A percentile compares a stretch with the other conserved stretches of the same genome.
Evolutionary conservation across 192 early-diverging fungal genomes (phyloP).

Genomic region (Lobosporangium transversale): DNA sequence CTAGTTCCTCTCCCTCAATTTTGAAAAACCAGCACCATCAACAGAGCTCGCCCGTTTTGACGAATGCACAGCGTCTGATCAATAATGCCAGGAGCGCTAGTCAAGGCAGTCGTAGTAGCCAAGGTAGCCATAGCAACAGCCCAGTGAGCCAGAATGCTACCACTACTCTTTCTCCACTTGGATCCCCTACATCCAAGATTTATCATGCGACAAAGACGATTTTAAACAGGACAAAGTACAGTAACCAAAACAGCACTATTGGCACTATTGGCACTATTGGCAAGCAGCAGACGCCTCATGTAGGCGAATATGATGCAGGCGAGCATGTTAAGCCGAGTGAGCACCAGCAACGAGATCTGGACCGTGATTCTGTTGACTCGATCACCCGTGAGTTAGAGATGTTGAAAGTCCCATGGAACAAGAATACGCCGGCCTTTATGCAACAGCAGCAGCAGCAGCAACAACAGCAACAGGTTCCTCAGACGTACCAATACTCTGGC

Average conservation of each 20-base stretch:
- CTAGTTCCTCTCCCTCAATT: background rate
- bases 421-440: background rate
- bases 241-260: background rate
- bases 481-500: constrained; percentile 18
- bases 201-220: too few relatives aligned
- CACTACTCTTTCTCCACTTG: background rate
- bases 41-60: background rate
- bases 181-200: too few relatives aligned
- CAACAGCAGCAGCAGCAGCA: constrained; percentile 1
- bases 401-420: constrained; percentile 49
- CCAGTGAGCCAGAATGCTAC: background rate
- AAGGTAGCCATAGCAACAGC: constrained; percentile 2
- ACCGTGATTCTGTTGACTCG: constrained; percentile 44
- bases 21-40: background rate
- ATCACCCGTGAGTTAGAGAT: constrained; percentile 48
- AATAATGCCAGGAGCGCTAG: constrained; percentile 16
- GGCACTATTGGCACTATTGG: background rate
- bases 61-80: constrained; percentile 7
- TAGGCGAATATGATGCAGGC: constrained; percentile 12
- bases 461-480: constrained; percentile 7
- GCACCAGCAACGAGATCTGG: constrained; percentile 1
- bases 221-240: background rate
- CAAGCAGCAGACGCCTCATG: background rate
- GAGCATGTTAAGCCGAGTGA: background rate
- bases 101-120: too few relatives aligned